These are phyloP conservation scores for Grammothele lineata DNA, from an alignment of 768 basidiomycete species.

Conservation along the genomic window DNA sequence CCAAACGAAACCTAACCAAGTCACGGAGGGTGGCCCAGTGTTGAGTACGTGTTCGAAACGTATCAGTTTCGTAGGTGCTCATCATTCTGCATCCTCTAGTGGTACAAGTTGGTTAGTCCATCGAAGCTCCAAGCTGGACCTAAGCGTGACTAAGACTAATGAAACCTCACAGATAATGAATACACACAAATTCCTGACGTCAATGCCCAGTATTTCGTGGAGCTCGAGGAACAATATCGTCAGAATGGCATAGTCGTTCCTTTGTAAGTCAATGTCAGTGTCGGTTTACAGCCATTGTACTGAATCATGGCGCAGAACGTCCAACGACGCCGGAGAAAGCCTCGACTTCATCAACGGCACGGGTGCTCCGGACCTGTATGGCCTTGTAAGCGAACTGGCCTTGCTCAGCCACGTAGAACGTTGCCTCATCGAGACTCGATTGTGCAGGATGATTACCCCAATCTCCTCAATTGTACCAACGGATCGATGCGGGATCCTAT, in stretches of 20 bases:
- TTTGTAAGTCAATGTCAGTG: conserved; percentile 10
- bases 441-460: conserved; percentile 69
- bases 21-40: conserved; percentile 69
- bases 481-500: conserved; percentile 63
- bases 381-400: conserved; percentile 11
- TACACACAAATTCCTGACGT: conserved; percentile 49
- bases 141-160: neutral
- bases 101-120: conserved; percentile 48
- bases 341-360: conserved; percentile 28
- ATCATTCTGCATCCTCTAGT: conserved; percentile 29
- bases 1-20: conserved; percentile 59
- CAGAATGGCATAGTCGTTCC: conserved; percentile 36
- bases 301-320: conserved; percentile 16
- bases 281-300: too few relatives aligned
- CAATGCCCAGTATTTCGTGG: conserved; percentile 18
- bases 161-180: conserved; percentile 84
- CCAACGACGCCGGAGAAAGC: conserved; percentile 24
- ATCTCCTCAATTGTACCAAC: conserved; percentile 77
- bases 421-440: conserved; percentile 14
- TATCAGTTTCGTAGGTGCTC: neutral
- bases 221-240: conserved; percentile 15
- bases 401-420: neutral
- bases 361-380: conserved; percentile 28
- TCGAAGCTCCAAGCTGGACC: conserved; percentile 31
- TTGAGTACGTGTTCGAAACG: conserved; percentile 43